Evolutionary conservation across 352 stramenopile genomes (phyloP).

Genomic region (Pythium phragmitis): DNA sequence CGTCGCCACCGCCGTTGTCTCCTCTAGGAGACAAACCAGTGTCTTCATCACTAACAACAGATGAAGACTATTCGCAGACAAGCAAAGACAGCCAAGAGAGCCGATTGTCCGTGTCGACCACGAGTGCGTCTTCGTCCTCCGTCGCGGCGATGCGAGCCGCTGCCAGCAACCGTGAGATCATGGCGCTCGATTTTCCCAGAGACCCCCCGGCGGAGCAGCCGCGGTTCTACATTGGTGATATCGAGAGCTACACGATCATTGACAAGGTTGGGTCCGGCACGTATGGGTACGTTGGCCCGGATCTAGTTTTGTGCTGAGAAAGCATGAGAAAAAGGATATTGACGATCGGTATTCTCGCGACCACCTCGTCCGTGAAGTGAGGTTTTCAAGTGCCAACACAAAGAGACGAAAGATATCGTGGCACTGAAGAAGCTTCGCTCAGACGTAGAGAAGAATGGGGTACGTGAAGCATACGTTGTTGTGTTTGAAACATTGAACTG

Average conservation of each 20-base stretch:
- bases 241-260: constrained; percentile 88
- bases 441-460: constrained; percentile 85
- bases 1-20: constrained; percentile 56
- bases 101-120: constrained; percentile 24
- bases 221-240: constrained; percentile 83
- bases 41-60: constrained; percentile 10
- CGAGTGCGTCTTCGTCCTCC: constrained; percentile 39
- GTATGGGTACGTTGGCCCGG: constrained; percentile 64
- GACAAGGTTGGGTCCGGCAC: constrained; percentile 86
- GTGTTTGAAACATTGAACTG: background rate
- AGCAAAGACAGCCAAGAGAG: constrained; percentile 22
- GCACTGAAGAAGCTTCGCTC: constrained; percentile 84
- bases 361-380: constrained; percentile 34
- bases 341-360: background rate
- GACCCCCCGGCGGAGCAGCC: constrained; percentile 43
- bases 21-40: constrained; percentile 38
- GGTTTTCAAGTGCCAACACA: constrained; percentile 89
- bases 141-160: constrained; percentile 73
- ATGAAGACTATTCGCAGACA: constrained; percentile 22
- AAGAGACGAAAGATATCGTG: constrained; percentile 85
- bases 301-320: background rate
- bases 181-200: constrained; percentile 39
- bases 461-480: constrained; percentile 26
- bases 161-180: constrained; percentile 73
- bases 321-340: constrained; percentile 1